phyloP scores from a whole-genome alignment of 2,329 filamentous ascomycete genomes.

The Penicillium sp. region DNA sequence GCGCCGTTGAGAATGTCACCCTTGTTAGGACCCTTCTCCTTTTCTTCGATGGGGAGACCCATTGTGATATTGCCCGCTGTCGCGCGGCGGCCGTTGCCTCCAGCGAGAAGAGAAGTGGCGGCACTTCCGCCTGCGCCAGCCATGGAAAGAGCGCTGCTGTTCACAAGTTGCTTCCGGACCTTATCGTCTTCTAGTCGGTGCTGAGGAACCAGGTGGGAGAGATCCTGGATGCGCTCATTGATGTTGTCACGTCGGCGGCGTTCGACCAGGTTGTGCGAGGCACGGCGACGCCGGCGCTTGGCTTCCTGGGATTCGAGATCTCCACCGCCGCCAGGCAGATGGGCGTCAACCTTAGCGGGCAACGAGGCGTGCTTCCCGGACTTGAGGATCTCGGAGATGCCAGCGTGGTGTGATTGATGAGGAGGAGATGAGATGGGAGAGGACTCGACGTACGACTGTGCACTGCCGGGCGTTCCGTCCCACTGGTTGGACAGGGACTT shows the following conservation, averaged over 20 bases:
- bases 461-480: conserved; percentile 81
- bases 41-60: conserved; percentile 89
- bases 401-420: conserved; percentile 57
- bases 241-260: conserved; percentile 94
- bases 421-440: conserved; percentile 78
- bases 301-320: conserved; percentile 81
- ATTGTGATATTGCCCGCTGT: conserved; percentile 84
- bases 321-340: conserved; percentile 41
- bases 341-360: conserved; percentile 74
- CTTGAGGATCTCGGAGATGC: conserved; percentile 86
- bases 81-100: conserved; percentile 77
- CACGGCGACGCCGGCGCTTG: conserved; percentile 84
- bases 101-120: conserved; percentile 84
- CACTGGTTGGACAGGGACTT: conserved; percentile 87
- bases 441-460: conserved; percentile 79
- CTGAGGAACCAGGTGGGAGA: conserved; percentile 86
- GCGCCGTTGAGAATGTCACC: conserved; percentile 97
- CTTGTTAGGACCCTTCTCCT: conserved; percentile 98
- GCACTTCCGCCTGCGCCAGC: conserved; percentile 58
- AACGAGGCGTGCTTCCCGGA: conserved; percentile 81
- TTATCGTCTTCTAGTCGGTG: conserved; percentile 97
- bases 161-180: conserved; percentile 90
- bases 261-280: conserved; percentile 96
- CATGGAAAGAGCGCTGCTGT: conserved; percentile 84
- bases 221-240: conserved; percentile 95